A percentile compares a stretch with the other conserved stretches of the same genome.
Evolutionary conservation across 78 protist genomes (phyloP).

Genomic region (Cavenderia fasciculata): DNA sequence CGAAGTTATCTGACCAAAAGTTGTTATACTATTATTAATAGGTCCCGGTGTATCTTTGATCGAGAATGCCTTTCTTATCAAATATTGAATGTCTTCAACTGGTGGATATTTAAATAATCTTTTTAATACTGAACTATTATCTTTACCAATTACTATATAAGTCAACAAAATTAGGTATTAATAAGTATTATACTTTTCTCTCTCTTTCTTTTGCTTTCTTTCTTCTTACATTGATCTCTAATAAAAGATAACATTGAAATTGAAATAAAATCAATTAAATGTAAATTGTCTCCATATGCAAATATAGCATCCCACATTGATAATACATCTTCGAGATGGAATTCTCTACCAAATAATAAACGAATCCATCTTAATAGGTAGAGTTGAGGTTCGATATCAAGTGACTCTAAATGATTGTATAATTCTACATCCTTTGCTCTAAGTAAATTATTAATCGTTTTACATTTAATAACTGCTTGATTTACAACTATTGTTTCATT

Average conservation of each 20-base stretch:
- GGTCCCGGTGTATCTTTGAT: slow-evolving; percentile 23
- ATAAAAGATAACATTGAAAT: slow-evolving; percentile 84
- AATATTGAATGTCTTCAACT: slow-evolving; percentile 79
- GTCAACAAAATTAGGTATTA: not conserved
- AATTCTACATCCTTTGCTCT: slow-evolving; percentile 54
- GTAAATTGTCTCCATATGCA: slow-evolving; percentile 59
- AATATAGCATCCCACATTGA: slow-evolving; percentile 88
- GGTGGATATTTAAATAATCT: slow-evolving; percentile 89
- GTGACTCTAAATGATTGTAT: slow-evolving; percentile 15
- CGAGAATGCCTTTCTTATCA: slow-evolving; percentile 52
- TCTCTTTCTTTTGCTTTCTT: too few relatives aligned
- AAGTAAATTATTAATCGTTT: slow-evolving; percentile 60
- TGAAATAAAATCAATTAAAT: slow-evolving; percentile 75
- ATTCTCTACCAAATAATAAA: slow-evolving; percentile 89
- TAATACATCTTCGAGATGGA: slow-evolving; percentile 84
- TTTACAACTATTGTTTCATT: slow-evolving; percentile 5
- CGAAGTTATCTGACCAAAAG: too few relatives aligned
- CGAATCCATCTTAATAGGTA: slow-evolving; percentile 85
- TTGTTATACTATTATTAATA: slow-evolving; percentile 1
- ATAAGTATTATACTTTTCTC: not conserved
- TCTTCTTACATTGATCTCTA: slow-evolving; percentile 62
- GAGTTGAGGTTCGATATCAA: slow-evolving; percentile 82
- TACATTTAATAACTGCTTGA: slow-evolving; percentile 58
- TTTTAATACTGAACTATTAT: slow-evolving; percentile 62
- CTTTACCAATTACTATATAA: slow-evolving; percentile 37